These are phyloP conservation scores for Lachnellula hyalina DNA, from an alignment of 2,329 filamentous ascomycete genomes.

Conservation along the genomic window DNA sequence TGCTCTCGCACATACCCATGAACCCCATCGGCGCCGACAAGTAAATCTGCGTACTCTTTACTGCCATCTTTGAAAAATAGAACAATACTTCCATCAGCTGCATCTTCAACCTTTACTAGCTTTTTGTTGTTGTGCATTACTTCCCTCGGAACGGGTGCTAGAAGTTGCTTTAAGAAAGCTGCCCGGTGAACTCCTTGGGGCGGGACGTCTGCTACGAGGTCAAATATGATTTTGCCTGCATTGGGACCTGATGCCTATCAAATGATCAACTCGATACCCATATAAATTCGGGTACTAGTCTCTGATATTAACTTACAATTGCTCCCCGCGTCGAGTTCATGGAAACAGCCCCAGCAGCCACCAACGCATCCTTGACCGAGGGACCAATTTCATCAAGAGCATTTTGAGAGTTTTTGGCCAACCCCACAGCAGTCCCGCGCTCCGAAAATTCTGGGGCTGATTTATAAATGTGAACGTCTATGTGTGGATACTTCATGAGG, in stretches of 20 bases:
- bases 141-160: background rate
- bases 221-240: background rate
- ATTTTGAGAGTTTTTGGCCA: background rate
- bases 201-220: background rate
- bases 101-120: background rate
- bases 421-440: background rate
- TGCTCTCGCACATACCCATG: background rate
- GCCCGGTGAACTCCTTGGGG: background rate
- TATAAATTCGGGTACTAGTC: background rate
- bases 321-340: background rate
- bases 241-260: background rate
- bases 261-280: background rate
- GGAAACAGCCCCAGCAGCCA: background rate
- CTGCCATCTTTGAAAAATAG: background rate
- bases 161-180: background rate
- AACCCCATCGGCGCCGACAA: constrained; percentile 1
- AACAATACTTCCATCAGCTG: background rate
- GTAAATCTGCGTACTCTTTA: background rate
- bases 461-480: constrained; percentile 4
- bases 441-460: background rate
- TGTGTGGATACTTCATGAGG: background rate
- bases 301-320: background rate
- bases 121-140: background rate
- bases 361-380: background rate
- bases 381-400: background rate